Base-by-base conservation (phyloP, 2,329 filamentous ascomycete species). In the Exophiala aquamarina region DNA sequence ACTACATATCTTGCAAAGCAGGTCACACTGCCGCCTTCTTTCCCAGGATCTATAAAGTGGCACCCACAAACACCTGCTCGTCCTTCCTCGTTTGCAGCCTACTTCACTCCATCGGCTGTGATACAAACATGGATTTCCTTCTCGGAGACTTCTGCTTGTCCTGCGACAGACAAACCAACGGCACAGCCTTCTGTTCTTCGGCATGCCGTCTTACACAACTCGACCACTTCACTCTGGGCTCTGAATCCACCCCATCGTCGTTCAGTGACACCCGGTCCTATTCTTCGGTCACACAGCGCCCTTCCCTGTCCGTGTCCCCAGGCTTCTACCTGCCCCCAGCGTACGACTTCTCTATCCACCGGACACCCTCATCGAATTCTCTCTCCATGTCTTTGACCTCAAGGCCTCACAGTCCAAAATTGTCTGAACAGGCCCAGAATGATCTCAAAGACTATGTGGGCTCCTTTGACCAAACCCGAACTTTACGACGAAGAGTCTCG, bases 81-180 rank as follows among this genome's bases (percentile, higher is more conserved):
- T 37, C 31, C 26, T 13, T 35, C 38, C 20, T 23, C 39, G 18
- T n/a, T 21, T 35, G 34, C 20, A 37, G 20, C 37, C 45, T 23
- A 42, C 37, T n/a, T 32, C 38, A 33, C 19, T 29, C 35, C 46
- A 37, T 37, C 42, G 11, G 20, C 15, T 35, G 19, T 21, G 19
- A 37, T 17, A 35, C 23, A 21, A 48, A 40, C 45, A 63, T 95
- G 91, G 89, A 58, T 48, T 54, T 54, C 49, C 37, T 54, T 33
- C 87, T 87, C 61, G 88, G 87, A 69, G 86, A 94, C 70, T 95
- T 89, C 80, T 96, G 91, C 78, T 83, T 96, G 61, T 84, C 87
- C 74, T 96, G 91, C 76, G 91, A 96, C 73, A 86, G 86, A 72
- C 88, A 94, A 72, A 90, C 87, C 51, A 81, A 87, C 56, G 83